phyloP scores from a whole-genome alignment of 768 basidiomycete species.

The Cytidiella melzeri region DNA sequence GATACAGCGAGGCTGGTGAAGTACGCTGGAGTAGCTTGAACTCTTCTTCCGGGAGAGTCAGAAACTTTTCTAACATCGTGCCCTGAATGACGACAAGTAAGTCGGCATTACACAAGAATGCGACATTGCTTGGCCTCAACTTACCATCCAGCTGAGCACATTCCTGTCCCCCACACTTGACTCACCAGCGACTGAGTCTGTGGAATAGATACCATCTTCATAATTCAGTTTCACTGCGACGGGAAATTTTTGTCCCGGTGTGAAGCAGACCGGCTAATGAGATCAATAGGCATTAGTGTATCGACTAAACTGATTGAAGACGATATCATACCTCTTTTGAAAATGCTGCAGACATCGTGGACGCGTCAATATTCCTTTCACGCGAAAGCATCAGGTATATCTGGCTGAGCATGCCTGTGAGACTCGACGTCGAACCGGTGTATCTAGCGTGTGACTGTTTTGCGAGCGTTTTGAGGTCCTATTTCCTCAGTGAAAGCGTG shows the following conservation, averaged over 20 bases:
- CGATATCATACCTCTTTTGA: conserved; percentile 42
- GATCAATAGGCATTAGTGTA: background rate
- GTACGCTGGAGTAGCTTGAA: conserved; percentile 52
- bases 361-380: conserved; percentile 58
- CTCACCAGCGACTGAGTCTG: conserved; percentile 48
- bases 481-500: no score
- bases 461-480: conserved; percentile 67
- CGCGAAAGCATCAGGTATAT: conserved; percentile 84
- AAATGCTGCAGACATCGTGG: conserved; percentile 56
- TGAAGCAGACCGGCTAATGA: conserved; percentile 37
- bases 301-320: background rate
- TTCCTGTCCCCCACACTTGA: conserved; percentile 49
- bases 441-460: conserved; percentile 53
- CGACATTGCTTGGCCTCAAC: conserved; percentile 16
- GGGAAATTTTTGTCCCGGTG: conserved; percentile 75
- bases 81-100: conserved; percentile 44
- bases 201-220: conserved; percentile 58
- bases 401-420: conserved; percentile 78
- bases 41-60: conserved; percentile 61
- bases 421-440: conserved; percentile 85
- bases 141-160: conserved; percentile 70
- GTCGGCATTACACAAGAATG: background rate
- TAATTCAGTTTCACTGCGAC: conserved; percentile 61
- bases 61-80: conserved; percentile 79
- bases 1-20: conserved; percentile 23